Percentiles rank a stretch among this genome's conserved stretches.
Evolutionary conservation across 495 filamentous ascomycete genomes (phyloP).

Genomic region (Daldinia caldariorum): DNA sequence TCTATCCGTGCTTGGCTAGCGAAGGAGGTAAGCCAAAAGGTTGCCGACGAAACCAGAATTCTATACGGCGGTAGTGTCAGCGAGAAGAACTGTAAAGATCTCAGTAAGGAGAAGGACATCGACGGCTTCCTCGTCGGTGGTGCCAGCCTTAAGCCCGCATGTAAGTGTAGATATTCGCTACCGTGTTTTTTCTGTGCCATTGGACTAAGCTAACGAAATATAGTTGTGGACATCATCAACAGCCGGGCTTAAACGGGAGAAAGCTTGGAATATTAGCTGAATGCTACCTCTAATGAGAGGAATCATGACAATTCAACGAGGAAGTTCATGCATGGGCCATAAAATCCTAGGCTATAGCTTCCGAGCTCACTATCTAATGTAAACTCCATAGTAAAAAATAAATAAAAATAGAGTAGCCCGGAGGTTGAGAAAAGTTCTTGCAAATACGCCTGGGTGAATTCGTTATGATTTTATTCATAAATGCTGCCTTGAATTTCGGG

Average conservation of each 20-base stretch:
- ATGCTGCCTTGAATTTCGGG: slow-evolving; percentile 10
- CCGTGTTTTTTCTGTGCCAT: not conserved
- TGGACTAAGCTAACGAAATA: slow-evolving; percentile 40
- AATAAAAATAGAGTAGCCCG: not conserved
- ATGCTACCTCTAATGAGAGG: slow-evolving; percentile 4
- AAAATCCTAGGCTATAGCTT: slow-evolving; percentile 8
- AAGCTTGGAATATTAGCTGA: not conserved
- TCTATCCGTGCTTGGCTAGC: slow-evolving; percentile 91
- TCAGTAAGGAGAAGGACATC: slow-evolving; percentile 91
- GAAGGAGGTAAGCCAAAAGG: slow-evolving; percentile 73
- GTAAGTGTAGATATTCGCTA: slow-evolving; percentile 68
- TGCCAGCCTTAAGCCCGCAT: slow-evolving; percentile 97
- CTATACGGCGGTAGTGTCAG: slow-evolving; percentile 96
- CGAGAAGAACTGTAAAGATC: slow-evolving; percentile 96
- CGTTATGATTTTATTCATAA: slow-evolving; percentile 20
- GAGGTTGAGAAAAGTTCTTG: not conserved
- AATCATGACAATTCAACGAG: slow-evolving; percentile 7
- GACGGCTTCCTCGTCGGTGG: slow-evolving; percentile 98
- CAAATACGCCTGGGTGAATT: not conserved
- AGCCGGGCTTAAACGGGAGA: slow-evolving; percentile 53
- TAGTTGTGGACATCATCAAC: slow-evolving; percentile 72
- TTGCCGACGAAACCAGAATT: slow-evolving; percentile 82
- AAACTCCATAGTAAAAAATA: slow-evolving; percentile 11
- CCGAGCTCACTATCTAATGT: slow-evolving; percentile 15
- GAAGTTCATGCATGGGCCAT: slow-evolving; percentile 6